These are phyloP conservation scores for Trichosporon coremiiforme DNA, from an alignment of 1,284 basidiomycete species.

Conservation along the genomic window DNA sequence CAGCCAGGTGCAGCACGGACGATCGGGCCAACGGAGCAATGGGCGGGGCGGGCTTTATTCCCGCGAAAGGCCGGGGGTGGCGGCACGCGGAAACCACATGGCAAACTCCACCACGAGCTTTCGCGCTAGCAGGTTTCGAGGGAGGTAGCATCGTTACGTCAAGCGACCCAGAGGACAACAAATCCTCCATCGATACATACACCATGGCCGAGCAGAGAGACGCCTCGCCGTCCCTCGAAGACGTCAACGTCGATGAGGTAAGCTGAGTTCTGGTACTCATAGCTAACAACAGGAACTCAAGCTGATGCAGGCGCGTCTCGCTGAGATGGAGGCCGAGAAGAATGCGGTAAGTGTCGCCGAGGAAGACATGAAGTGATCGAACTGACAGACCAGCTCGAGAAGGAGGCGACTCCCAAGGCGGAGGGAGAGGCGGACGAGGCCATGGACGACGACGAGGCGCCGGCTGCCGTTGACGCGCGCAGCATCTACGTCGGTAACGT, in stretches of 20 bases:
- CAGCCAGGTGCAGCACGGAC: conserved; percentile 7
- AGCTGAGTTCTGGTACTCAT: conserved; percentile 6
- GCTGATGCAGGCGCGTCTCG: conserved; percentile 86
- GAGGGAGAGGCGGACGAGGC: conserved; percentile 58
- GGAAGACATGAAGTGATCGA: conserved; percentile 43
- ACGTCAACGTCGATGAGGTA: conserved; percentile 53
- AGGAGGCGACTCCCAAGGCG: conserved; percentile 17
- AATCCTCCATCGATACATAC: conserved; percentile 7
- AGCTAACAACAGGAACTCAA: conserved; percentile 56
- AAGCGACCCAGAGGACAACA: conserved; percentile 9
- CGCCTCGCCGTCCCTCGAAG: conserved; percentile 45
- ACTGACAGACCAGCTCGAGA: not conserved
- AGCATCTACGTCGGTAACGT: conserved; percentile 98
- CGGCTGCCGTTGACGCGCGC: conserved; percentile 74
- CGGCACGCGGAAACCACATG: conserved; percentile 14
- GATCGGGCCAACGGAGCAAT: conserved; percentile 10
- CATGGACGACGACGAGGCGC: conserved; percentile 62
- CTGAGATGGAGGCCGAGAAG: conserved; percentile 83
- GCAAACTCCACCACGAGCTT: conserved; percentile 9
- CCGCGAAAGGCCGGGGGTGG: conserved; percentile 3
- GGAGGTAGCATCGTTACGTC: conserved; percentile 3
- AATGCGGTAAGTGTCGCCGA: conserved; percentile 59
- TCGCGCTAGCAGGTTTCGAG: not conserved
- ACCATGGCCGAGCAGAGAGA: conserved; percentile 50
- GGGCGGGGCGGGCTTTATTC: not conserved